Conservation (phyloP, 108 stramenopile species). For the Nannochloropsis gaditana region DNA sequence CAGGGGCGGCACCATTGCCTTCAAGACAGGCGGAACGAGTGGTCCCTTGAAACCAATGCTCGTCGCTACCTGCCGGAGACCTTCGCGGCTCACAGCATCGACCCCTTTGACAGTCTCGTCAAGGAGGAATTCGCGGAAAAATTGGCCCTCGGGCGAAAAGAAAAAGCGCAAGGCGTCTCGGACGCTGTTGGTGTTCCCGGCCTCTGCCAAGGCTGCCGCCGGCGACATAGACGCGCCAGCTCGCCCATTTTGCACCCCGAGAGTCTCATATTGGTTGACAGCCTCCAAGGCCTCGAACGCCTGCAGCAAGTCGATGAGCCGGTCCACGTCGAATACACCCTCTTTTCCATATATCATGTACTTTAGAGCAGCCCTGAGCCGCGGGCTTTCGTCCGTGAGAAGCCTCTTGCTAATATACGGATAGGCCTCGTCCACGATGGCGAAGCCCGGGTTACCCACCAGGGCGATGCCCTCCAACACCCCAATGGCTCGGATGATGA, state of each 20-base stretch:
- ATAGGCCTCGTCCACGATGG: constrained; percentile 88
- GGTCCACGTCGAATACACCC: constrained; percentile 80
- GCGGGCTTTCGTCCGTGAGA: constrained; percentile 76
- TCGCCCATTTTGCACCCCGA: constrained; percentile 62
- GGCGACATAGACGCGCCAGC: constrained; percentile 50
- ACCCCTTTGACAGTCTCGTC: constrained; percentile 66
- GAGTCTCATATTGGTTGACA: constrained; percentile 69
- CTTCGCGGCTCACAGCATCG: constrained; percentile 35
- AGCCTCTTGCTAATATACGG: constrained; percentile 83
- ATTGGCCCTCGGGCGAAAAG: constrained; percentile 77
- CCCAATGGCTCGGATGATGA: constrained; percentile 82
- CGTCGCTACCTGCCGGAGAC: constrained; percentile 30
- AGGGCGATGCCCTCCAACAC: constrained; percentile 89
- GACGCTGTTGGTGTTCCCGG: constrained; percentile 56
- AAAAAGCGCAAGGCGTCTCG: constrained; percentile 81
- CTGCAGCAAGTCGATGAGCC: constrained; percentile 79
- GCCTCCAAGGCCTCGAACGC: constrained; percentile 67
- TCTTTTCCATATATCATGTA: constrained; percentile 91
- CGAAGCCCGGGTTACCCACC: constrained; percentile 88
- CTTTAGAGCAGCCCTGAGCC: constrained; percentile 69
- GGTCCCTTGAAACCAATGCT: constrained; percentile 25
- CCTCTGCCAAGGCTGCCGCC: constrained; percentile 64
- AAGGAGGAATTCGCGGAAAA: constrained; percentile 78
- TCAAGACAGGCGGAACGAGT: constrained; percentile 31
- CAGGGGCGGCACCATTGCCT: constrained; percentile 36